A percentile compares a stretch with the other conserved stretches of the same genome.
Evolutionary conservation across 352 stramenopile genomes (phyloP).

Genomic region (Poterioochromonas sp.): DNA sequence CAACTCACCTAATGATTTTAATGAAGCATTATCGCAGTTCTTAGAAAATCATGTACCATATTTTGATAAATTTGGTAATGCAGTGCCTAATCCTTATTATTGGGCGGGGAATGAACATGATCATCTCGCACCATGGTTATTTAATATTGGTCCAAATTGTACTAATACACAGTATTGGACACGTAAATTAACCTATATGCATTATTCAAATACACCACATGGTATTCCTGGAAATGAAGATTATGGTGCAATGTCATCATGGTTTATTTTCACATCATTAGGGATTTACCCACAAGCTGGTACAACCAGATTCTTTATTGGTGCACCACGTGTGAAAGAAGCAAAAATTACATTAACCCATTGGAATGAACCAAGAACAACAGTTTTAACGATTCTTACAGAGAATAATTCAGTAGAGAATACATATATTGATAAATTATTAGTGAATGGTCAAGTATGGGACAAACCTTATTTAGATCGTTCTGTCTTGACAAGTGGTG

Average conservation of each 20-base stretch:
- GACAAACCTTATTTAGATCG: conserved; percentile 27
- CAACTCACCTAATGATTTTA: conserved; percentile 3
- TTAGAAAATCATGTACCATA: conserved; percentile 15
- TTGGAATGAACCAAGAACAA: background rate
- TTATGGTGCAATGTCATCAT: conserved; percentile 19
- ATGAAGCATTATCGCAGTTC: background rate
- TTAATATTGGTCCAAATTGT: conserved; percentile 20
- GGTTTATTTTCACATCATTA: conserved; percentile 3
- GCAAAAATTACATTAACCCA: background rate
- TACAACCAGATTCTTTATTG: background rate
- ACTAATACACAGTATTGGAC: conserved; percentile 25
- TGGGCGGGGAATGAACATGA: conserved; percentile 23
- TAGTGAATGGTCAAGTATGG: background rate
- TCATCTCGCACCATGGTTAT: conserved; percentile 9
- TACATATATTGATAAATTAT: background rate
- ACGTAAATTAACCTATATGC: conserved; percentile 9
- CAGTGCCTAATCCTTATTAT: conserved; percentile 29
- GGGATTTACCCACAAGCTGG: conserved; percentile 13
- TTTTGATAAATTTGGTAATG: conserved; percentile 3
- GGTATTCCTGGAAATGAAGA: conserved; percentile 27
- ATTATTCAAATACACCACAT: background rate
- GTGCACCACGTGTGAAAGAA: background rate
- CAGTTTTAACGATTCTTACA: background rate
- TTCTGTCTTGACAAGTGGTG: conserved; percentile 22
- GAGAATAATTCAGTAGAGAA: conserved; percentile 7